Evolutionary conservation across 805 yeast genomes (phyloP), one percentile per base, ranked within the genome.

Genomic region (Starmerella floris): DNA sequence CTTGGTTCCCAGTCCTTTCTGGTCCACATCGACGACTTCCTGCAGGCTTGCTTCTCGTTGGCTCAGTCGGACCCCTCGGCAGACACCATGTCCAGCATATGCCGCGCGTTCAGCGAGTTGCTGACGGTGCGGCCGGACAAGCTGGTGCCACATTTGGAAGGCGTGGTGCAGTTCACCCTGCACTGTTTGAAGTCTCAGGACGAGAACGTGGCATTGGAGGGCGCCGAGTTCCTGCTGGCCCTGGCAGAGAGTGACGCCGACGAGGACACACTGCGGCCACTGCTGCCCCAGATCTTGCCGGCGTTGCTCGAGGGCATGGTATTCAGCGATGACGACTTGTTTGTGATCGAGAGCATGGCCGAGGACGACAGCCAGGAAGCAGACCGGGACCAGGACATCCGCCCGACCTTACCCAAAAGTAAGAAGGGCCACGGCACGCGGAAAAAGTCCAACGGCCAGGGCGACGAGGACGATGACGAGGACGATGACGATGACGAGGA

Each of bases 211-310:
- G 79, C 94, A 0, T 66, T 87, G 43, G 95, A 87, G 58, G 96
- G 94, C 2, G 84, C 95, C 59, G 97, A 91, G 62, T 85, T 91
- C 53, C 64, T 91, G 45, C 70, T 88, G 35, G 76, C 82, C 1
- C 67, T 88, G 42, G 74, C 87, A 0, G 78, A 84, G 2, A 68
- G 75, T 28, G 69, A 68, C 25, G 64, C 76, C 3, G 77, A 83
- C 8, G 66, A 62, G n/a, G 69, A 70, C 20, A 55, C 59, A 26
- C 67, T 84, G 43, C 62, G 62, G 43, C 77, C 80, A 1, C 74
- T 73, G 50, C 65, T 91, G 35, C 65, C 67, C 2, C 59, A 63
- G 16, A 75, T 91, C 13, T 57, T 88, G n/a, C 96, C 97, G 1
- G 75, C 77, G 1, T 62, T 91, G 25, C 64, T 91, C 37, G 68